Base-by-base conservation (phyloP, 2,329 filamentous ascomycete genomes). In the Apiospora malaysiana region DNA sequence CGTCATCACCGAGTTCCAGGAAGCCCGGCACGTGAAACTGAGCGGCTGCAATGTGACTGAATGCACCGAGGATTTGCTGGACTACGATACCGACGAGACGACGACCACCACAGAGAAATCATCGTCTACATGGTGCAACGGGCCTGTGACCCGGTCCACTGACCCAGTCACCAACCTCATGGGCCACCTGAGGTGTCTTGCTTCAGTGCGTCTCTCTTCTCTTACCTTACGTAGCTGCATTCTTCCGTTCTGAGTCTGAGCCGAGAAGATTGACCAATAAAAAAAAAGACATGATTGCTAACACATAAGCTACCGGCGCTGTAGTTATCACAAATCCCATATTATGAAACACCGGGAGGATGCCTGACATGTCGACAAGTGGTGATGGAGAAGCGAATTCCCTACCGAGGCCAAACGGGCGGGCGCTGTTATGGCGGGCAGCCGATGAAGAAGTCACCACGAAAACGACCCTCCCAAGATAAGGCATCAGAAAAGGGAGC, bases 1-100 rank as follows among this genome's bases (percentile, higher is more conserved):
- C 65, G 40, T 67, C 40, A 46, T 67, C 65, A 67, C 65, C 65
- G 65, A 46, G 65, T 45, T 45, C 65, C 65, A 67, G 37, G 43
- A 67, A 12, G 37, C 43, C 37, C 42, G 23, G 7, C 43, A 67
- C 40, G 27, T 67, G 40, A 27, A 8, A 18, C 25, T 56, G 16
- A 14, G 4, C 14, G 49, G 25, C 25, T 56, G 49, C 49, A 2
- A 56, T 25, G 49, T 56, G 49, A 56, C 49, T 25, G 25, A 32
- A 16, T 56, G 49, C 49, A 32, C 49, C 49, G 49, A 32, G 14
- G 25, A 27, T 25, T 27, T 59, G 4, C 51, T 27, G 51, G 51
- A 59, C 51, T 16, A 10, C 16, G 51, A 59, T 6, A 16, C 27
- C 27, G 27, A 37, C 5, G 1, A 7, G 16, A 21, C 10, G 2